Evolutionary conservation across 768 basidiomycete species (phyloP).

Genomic region (Crucibulum laeve): DNA sequence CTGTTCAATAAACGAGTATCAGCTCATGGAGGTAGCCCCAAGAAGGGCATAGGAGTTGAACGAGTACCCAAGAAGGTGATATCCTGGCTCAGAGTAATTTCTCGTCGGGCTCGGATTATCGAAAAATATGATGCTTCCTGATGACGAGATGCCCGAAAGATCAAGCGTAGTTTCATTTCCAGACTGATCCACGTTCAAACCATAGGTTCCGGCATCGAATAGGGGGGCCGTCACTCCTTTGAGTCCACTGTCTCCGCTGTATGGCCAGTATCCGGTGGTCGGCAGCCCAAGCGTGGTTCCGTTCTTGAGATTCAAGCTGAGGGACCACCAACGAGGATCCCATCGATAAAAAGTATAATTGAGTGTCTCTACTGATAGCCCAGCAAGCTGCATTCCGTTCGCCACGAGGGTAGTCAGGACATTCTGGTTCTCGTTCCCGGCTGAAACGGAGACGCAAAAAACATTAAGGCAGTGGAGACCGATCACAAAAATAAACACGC

Average conservation of each 20-base stretch:
- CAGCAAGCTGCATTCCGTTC: constrained; percentile 18
- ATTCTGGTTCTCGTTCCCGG: constrained; percentile 27
- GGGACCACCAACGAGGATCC: constrained; percentile 29
- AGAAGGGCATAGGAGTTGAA: too few species aligned
- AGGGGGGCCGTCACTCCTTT: constrained; percentile 20
- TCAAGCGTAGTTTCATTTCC: constrained; percentile 13
- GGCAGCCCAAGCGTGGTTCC: constrained; percentile 23
- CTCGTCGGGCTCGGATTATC: constrained; percentile 26
- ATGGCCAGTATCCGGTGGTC: constrained; percentile 27
- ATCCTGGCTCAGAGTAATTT: constrained; percentile 22
- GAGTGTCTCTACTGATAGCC: constrained; percentile 17
- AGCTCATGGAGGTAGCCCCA: background rate
- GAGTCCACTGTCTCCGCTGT: constrained; percentile 22
- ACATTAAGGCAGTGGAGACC: background rate
- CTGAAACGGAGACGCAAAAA: constrained; percentile 7
- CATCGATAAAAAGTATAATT: constrained; percentile 21
- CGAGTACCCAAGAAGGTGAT: constrained; percentile 20
- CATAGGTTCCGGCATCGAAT: constrained; percentile 21
- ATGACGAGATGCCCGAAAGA: constrained; percentile 11
- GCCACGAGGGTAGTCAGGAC: constrained; percentile 18
- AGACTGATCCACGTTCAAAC: constrained; percentile 12
- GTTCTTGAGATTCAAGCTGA: constrained; percentile 21
- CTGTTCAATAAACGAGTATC: constrained; percentile 4
- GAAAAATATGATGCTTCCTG: constrained; percentile 21
- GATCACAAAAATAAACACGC: constrained; percentile 4